Evolutionary conservation across 495 filamentous ascomycete species (phyloP).

Genomic region (Aspergillus olivimuriae): DNA sequence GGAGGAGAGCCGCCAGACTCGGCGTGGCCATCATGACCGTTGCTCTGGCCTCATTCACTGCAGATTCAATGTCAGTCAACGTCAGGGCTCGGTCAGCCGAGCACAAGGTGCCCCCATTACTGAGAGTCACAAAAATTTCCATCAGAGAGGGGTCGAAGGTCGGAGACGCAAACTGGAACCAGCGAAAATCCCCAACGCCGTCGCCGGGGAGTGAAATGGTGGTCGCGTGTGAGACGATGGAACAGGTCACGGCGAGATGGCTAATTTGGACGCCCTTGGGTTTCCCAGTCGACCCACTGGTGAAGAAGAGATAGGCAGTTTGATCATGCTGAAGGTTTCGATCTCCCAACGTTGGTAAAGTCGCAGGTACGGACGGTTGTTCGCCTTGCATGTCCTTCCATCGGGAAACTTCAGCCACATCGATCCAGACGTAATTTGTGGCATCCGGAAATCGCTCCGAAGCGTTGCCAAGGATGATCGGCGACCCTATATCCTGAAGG

Average conservation of each 20-base stretch:
- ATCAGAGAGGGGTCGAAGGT: conserved; percentile 83
- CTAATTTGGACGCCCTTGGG: conserved; percentile 78
- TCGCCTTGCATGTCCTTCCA: conserved; percentile 12
- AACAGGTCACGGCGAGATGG: conserved; percentile 65
- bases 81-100: conserved; percentile 21
- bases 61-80: conserved; percentile 18
- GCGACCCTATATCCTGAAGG: conserved; percentile 52
- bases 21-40: conserved; percentile 28
- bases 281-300: conserved; percentile 74
- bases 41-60: conserved; percentile 20
- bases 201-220: conserved; percentile 33
- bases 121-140: conserved; percentile 76
- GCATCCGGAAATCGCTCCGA: conserved; percentile 5
- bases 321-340: conserved; percentile 26
- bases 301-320: conserved; percentile 81
- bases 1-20: conserved; percentile 23
- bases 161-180: conserved; percentile 77
- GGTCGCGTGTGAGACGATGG: conserved; percentile 57
- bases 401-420: conserved; percentile 18
- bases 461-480: conserved; percentile 39
- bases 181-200: conserved; percentile 57
- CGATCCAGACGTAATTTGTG: conserved; percentile 15
- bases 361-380: background rate
- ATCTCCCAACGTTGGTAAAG: background rate
- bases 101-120: conserved; percentile 55